Evolutionary conservation across 2,329 filamentous ascomycete genomes (phyloP).

Genomic region (Cercospora janseana): DNA sequence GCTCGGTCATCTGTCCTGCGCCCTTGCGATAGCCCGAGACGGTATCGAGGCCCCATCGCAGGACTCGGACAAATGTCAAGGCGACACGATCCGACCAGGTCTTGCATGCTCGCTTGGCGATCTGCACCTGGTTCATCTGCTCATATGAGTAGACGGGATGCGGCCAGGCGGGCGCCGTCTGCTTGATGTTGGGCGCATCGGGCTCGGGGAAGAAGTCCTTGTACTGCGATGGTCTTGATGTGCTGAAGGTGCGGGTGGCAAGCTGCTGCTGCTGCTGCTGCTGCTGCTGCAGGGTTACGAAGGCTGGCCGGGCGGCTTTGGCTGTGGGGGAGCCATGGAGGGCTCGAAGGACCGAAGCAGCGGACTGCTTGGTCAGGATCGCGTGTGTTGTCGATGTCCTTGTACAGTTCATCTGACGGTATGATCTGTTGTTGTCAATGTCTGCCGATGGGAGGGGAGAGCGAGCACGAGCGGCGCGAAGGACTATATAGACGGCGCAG

Average conservation of each 20-base stretch:
- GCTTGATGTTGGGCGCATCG: slow-evolving; percentile 46
- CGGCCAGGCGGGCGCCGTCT: slow-evolving; percentile 49
- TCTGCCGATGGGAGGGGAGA: not conserved
- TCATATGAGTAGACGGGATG: slow-evolving; percentile 66
- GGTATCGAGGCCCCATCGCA: slow-evolving; percentile 77
- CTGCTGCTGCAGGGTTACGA: slow-evolving; percentile 38
- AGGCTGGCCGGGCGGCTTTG: slow-evolving; percentile 35
- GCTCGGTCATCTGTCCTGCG: slow-evolving; percentile 69
- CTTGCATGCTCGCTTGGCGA: slow-evolving; percentile 73
- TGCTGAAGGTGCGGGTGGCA: slow-evolving; percentile 43
- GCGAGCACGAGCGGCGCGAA: slow-evolving; percentile 14
- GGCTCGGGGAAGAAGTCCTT: slow-evolving; percentile 48
- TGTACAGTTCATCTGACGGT: slow-evolving; percentile 17
- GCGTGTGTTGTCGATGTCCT: slow-evolving; percentile 13
- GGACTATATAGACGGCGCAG: slow-evolving; percentile 8
- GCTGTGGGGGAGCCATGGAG: slow-evolving; percentile 36
- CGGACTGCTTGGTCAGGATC: slow-evolving; percentile 23
- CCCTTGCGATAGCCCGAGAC: slow-evolving; percentile 69
- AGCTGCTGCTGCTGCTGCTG: slow-evolving; percentile 30
- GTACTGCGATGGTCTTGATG: slow-evolving; percentile 36
- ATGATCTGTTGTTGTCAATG: not conserved
- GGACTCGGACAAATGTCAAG: slow-evolving; percentile 69
- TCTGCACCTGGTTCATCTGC: slow-evolving; percentile 71
- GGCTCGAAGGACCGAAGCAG: slow-evolving; percentile 40
- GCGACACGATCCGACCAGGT: slow-evolving; percentile 76